Percentiles rank a stretch among this genome's conserved stretches.
Conservation (phyloP, 371 early-diverging fungal species). For the Rhizomucor pusillus region DNA sequence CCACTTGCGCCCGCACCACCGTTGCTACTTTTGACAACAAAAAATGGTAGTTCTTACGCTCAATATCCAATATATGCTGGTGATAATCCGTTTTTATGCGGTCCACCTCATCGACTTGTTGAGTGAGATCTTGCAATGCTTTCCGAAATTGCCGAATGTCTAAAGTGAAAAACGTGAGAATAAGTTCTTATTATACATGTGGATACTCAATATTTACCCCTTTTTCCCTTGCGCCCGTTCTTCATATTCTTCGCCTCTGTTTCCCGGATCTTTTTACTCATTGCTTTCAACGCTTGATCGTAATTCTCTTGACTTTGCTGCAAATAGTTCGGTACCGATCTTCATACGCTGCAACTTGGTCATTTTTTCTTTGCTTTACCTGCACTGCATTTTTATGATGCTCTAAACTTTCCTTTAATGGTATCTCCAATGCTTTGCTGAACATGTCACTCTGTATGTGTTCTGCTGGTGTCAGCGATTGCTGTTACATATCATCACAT, state of each 20-base stretch:
- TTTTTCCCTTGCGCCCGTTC: conserved; percentile 44
- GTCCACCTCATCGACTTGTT: conserved; percentile 54
- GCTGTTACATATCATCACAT: not conserved
- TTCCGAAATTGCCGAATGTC: conserved; percentile 47
- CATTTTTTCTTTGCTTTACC: conserved; percentile 10
- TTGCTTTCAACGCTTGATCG: conserved; percentile 38
- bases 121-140: conserved; percentile 41
- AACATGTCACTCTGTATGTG: conserved; percentile 39
- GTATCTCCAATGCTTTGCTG: conserved; percentile 47
- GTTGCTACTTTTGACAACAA: conserved; percentile 44
- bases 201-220: conserved; percentile 23
- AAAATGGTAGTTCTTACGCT: conserved; percentile 41
- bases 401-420: conserved; percentile 45
- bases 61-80: conserved; percentile 43
- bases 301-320: conserved; percentile 48
- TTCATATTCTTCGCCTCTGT: conserved; percentile 49
- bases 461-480: not conserved
- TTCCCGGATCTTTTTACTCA: conserved; percentile 51
- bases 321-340: not conserved
- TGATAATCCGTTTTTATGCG: conserved; percentile 46
- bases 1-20: conserved; percentile 52
- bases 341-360: not conserved
- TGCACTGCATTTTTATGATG: conserved; percentile 42
- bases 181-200: not conserved
- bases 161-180: conserved; percentile 1